Evolutionary conservation across 352 stramenopile species (phyloP).

Genomic region (Globisporangium carolinianum): DNA sequence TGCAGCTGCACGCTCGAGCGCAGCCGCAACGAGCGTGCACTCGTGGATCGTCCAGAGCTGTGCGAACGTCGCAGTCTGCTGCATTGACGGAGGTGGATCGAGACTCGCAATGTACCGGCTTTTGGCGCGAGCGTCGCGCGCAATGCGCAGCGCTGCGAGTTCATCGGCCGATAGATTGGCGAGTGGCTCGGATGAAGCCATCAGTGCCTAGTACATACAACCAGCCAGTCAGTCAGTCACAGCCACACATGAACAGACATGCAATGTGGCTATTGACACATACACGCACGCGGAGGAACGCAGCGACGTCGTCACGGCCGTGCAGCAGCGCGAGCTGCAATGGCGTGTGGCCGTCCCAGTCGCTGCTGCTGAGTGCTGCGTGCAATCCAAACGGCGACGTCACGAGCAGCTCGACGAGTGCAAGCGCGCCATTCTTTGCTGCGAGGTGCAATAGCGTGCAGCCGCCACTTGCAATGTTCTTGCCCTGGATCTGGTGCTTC

Average conservation of each 20-base stretch:
- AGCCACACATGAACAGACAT: not conserved
- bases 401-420: constrained; percentile 41
- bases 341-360: constrained; percentile 64
- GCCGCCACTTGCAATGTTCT: constrained; percentile 65
- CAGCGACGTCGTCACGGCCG: constrained; percentile 23
- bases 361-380: constrained; percentile 9
- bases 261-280: constrained; percentile 8
- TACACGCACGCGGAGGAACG: constrained; percentile 25
- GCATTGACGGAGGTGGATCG: constrained; percentile 33
- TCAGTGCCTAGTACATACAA: not conserved
- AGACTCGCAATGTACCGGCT: constrained; percentile 45
- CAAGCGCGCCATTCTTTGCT: constrained; percentile 48
- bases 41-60: constrained; percentile 47
- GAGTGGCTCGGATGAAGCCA: not conserved
- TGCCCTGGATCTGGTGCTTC: constrained; percentile 51
- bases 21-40: constrained; percentile 29
- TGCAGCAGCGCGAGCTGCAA: constrained; percentile 44
- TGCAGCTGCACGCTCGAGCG: constrained; percentile 30
- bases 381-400: constrained; percentile 24
- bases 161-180: not conserved
- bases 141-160: constrained; percentile 18
- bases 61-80: constrained; percentile 33
- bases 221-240: not conserved
- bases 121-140: constrained; percentile 36
- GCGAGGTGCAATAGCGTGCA: constrained; percentile 65